Evolutionary conservation across 1,284 basidiomycete species (phyloP).

Genomic region (Naganishia cerealis): DNA sequence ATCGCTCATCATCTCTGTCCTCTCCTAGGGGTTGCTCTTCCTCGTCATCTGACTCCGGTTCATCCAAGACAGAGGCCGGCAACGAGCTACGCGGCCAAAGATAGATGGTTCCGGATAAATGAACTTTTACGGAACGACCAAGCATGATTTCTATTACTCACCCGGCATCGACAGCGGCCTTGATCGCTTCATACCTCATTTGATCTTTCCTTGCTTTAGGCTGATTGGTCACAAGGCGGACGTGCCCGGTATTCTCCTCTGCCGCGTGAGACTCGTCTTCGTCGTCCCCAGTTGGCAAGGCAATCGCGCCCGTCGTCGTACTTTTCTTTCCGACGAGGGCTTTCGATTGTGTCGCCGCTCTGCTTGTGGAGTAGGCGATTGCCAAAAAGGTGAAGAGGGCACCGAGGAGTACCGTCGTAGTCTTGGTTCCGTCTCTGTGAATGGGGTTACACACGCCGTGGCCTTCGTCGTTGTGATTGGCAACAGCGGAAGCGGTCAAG

Average conservation of each 20-base stretch:
- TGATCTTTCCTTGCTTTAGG: constrained; percentile 76
- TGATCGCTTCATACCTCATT: constrained; percentile 87
- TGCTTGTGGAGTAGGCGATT: constrained; percentile 93
- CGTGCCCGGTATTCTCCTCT: constrained; percentile 59
- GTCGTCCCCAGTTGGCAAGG: constrained; percentile 60
- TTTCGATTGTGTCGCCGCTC: constrained; percentile 91
- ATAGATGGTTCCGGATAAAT: background rate
- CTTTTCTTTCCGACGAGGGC: constrained; percentile 74
- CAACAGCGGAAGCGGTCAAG: constrained; percentile 88
- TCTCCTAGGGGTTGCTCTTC: constrained; percentile 68
- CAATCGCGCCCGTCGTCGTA: constrained; percentile 60
- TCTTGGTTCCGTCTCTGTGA: constrained; percentile 66
- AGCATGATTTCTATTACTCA: constrained; percentile 50
- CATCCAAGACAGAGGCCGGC: constrained; percentile 86
- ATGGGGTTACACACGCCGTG: constrained; percentile 82
- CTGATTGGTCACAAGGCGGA: constrained; percentile 77
- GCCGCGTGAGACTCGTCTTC: constrained; percentile 50
- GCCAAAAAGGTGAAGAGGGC: constrained; percentile 96
- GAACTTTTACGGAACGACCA: background rate
- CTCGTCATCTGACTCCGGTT: constrained; percentile 71
- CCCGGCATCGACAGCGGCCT: constrained; percentile 94
- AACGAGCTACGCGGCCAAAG: constrained; percentile 64
- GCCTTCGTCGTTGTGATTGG: constrained; percentile 74
- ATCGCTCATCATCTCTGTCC: constrained; percentile 84
- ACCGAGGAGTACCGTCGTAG: constrained; percentile 84